A percentile compares a stretch with the other conserved stretches of the same genome.
Conservation (phyloP, 2,329 filamentous ascomycete genomes). For the Phialophora tarda region DNA sequence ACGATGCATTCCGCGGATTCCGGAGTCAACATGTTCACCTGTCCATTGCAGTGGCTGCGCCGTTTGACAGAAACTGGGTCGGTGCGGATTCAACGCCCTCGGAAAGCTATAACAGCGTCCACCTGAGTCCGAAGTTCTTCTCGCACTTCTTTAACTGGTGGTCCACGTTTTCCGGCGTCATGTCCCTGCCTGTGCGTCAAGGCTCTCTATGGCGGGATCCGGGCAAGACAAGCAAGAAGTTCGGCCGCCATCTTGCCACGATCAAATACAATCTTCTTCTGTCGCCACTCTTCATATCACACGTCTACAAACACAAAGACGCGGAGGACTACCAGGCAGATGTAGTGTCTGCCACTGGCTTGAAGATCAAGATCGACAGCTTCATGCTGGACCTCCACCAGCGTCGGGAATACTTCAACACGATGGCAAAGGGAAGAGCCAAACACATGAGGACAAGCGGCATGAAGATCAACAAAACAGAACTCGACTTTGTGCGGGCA, state of each 20-base stretch:
- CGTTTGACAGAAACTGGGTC: constrained; percentile 84
- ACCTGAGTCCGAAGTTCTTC: constrained; percentile 93
- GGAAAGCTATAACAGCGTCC: constrained; percentile 93
- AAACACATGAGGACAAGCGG: constrained; percentile 82
- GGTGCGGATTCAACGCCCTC: constrained; percentile 75
- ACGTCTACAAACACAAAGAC: constrained; percentile 99
- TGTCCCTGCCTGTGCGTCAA: constrained; percentile 93
- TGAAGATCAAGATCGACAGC: constrained; percentile 94
- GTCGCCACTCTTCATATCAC: constrained; percentile 90
- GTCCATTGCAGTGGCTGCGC: constrained; percentile 87
- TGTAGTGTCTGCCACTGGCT: constrained; percentile 86
- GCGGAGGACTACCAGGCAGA: constrained; percentile 80
- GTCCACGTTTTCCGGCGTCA: constrained; percentile 91
- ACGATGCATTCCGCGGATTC: constrained; percentile 97
- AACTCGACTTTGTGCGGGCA: constrained; percentile 87
- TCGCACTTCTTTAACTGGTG: constrained; percentile 99
- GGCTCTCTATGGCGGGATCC: constrained; percentile 87
- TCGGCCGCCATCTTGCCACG: constrained; percentile 93
- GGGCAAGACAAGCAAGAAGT: constrained; percentile 98
- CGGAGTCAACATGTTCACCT: constrained; percentile 95
- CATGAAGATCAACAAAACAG: constrained; percentile 94
- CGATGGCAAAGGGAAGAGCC: constrained; percentile 75
- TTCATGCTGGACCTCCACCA: constrained; percentile 98
- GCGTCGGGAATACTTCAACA: constrained; percentile 87
- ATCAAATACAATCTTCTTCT: constrained; percentile 96